phyloP scores from a whole-genome alignment of 352 stramenopile species.

The Plasmopara viticola region DNA sequence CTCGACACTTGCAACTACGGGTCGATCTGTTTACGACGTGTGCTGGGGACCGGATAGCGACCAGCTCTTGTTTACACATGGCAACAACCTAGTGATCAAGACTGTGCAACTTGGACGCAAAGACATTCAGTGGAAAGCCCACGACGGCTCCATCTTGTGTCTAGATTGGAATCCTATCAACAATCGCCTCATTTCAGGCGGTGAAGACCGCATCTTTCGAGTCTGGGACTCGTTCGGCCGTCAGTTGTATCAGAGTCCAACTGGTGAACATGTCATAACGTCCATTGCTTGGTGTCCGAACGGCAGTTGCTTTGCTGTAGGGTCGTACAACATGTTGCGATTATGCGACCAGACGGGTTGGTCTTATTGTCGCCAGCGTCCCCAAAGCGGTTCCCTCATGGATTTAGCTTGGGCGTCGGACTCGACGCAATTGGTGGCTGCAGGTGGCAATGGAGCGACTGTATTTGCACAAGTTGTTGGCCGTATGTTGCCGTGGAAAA shows the following conservation, averaged over 20 bases:
- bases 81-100: conserved; percentile 89
- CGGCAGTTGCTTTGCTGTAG: conserved; percentile 87
- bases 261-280: conserved; percentile 87
- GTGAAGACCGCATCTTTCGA: conserved; percentile 90
- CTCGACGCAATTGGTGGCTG: conserved; percentile 86
- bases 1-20: conserved; percentile 79
- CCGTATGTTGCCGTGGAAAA: conserved; percentile 81
- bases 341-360: conserved; percentile 92
- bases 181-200: conserved; percentile 87
- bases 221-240: conserved; percentile 91
- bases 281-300: conserved; percentile 89
- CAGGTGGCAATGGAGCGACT: conserved; percentile 80
- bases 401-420: conserved; percentile 86
- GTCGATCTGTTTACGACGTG: conserved; percentile 80
- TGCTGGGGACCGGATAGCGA: conserved; percentile 90
- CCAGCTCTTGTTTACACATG: conserved; percentile 84
- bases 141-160: conserved; percentile 87
- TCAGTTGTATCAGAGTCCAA: conserved; percentile 82
- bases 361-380: conserved; percentile 83
- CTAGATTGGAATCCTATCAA: conserved; percentile 93
- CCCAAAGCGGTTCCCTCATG: conserved; percentile 80
- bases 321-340: conserved; percentile 89
- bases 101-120: conserved; percentile 83
- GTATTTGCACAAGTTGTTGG: conserved; percentile 89
- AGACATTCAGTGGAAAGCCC: conserved; percentile 87